A percentile compares a stretch with the other conserved stretches of the same genome.
Conservation (phyloP, 2,329 filamentous ascomycete species). For the Graphiopsis chlorocephala region DNA sequence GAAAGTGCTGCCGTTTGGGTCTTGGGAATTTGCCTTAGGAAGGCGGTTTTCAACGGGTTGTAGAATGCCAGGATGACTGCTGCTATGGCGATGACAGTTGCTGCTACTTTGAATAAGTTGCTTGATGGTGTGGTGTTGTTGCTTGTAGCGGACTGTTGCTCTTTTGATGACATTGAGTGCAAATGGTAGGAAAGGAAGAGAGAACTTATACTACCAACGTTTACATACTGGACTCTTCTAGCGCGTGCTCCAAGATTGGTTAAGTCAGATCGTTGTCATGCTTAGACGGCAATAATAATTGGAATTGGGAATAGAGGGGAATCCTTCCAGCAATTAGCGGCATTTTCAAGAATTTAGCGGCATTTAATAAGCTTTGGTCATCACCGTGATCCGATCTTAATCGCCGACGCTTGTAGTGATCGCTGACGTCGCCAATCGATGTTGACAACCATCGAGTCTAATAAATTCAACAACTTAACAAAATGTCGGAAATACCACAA, state of each 20-base stretch:
- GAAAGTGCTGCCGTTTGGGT: slow-evolving; percentile 20
- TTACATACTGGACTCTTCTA: slow-evolving; percentile 11
- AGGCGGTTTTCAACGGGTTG: slow-evolving; percentile 37
- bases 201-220: slow-evolving; percentile 17
- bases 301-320: neutral
- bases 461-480: neutral
- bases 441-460: neutral
- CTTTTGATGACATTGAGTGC: slow-evolving; percentile 22
- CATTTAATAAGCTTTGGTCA: slow-evolving; percentile 10
- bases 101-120: slow-evolving; percentile 27
- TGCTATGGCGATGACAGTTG: slow-evolving; percentile 34
- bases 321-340: neutral
- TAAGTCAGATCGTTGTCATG: slow-evolving; percentile 12
- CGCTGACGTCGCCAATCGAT: slow-evolving; percentile 6
- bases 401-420: neutral
- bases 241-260: neutral
- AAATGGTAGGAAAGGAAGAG: neutral
- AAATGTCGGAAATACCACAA: slow-evolving; percentile 33
- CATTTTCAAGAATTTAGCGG: neutral
- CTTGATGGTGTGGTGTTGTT: slow-evolving; percentile 7
- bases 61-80: slow-evolving; percentile 47
- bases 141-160: slow-evolving; percentile 3
- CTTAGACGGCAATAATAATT: slow-evolving; percentile 10
- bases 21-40: slow-evolving; percentile 37
- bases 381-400: neutral